Evolutionary conservation across 306 rosid genomes (phyloP), one percentile per base, ranked within the genome.

Genomic region (Sicyos edulis): DNA sequence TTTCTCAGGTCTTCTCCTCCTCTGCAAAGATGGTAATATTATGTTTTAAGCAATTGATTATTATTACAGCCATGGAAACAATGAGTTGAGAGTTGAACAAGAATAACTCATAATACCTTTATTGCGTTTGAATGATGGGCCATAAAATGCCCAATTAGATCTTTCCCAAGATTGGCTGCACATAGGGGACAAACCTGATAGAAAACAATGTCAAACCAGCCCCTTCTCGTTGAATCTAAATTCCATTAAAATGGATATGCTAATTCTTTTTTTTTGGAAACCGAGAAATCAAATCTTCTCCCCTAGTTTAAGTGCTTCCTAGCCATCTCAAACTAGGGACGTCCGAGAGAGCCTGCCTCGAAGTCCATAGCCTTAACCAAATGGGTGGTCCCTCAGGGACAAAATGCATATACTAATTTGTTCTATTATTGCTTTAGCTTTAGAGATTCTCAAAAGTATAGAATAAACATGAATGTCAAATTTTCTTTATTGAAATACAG

Each of bases 101-200:
- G 65, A 32, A 15, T 17, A 16, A 65, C 20, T 14, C 44, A 65
- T 55, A 34, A 57, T 83, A 95, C 99, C 99, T 82, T 91, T 70
- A 85, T 80, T 10, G 90, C 85, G 85, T 74, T 86, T 24, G 91
- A 76, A 75, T 91, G 87, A 20, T 79, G 95, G 22, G 80, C 76
- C 73, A 58, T 73, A 72, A 95, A 87, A 86, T 91, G 96, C 20
- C 81, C 81, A 72, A 80, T 69, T 60, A 81, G 83, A 82, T 95
- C 95, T 57, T 74, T 95, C 78, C 96, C 97, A 15, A 89, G 76
- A 79, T 79, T 84, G 55, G 83, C 91, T 42, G 96, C 99, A 59
- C 99, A 95, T 26, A 91, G 70, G 49, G 99, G 99, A 79, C 99
- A 95, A 82, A 95, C 91, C 99, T 95, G 83, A 76, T 81, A 76